These are phyloP conservation scores for Lactarius sp. DNA, from an alignment of 768 basidiomycete genomes.

Conservation along the genomic window DNA sequence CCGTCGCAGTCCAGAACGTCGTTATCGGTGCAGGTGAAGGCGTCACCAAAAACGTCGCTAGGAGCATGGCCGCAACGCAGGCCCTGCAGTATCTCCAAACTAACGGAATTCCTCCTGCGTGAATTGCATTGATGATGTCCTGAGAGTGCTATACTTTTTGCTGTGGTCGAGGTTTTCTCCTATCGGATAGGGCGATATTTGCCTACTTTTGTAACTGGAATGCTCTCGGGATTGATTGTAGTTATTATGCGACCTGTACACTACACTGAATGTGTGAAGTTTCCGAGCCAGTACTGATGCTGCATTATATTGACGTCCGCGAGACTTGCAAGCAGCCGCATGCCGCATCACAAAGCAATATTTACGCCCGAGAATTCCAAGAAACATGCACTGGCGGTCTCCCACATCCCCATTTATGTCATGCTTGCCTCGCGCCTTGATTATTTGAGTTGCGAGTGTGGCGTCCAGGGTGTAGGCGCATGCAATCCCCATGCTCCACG, in stretches of 20 bases:
- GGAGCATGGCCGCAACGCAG: not conserved
- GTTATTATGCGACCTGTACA: not conserved
- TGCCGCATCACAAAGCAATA: no score
- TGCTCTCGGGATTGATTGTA: not conserved
- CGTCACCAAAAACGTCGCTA: not conserved
- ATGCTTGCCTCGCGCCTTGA: no score
- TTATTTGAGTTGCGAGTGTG: no score
- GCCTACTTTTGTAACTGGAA: not conserved
- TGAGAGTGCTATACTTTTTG: not conserved
- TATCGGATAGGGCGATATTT: not conserved
- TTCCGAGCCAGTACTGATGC: not conserved
- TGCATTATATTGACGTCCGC: not conserved
- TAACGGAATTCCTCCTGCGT: not conserved
- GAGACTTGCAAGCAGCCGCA: not conserved
- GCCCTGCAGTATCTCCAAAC: not conserved
- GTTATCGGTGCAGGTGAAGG: not conserved
- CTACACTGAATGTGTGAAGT: no score
- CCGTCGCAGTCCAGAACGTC: not conserved
- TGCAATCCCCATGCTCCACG: no score
- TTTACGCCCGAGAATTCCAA: not conserved
- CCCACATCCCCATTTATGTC: no score
- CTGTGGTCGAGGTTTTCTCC: no score
- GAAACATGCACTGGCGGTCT: no score
- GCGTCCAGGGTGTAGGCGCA: no score
- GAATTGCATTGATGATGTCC: not conserved